Evolutionary conservation across 2,329 filamentous ascomycete genomes (phyloP), one percentile per base, ranked within the genome.

Genomic region (Rhynchosporium agropyri): DNA sequence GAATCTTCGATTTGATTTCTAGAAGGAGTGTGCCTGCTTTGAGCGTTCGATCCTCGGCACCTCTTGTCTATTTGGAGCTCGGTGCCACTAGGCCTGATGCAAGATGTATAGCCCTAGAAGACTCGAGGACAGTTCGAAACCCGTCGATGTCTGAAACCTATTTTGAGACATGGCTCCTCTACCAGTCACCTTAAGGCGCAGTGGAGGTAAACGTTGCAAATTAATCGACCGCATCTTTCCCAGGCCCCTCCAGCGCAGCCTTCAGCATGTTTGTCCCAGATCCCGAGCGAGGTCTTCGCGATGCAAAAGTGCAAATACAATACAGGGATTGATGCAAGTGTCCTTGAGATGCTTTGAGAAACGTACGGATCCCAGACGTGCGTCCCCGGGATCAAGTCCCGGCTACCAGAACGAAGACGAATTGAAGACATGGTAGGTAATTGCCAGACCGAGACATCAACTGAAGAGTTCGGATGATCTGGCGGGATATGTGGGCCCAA

Each of bases 121-220:
- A n/a, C 38, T 8, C 13, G n/a, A 28, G 31, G 3, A 40, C 20
- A 13, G 26, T 45, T 57, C 26, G 10, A 40, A 20, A 28, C 13
- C 54, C 15, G 26, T 57, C n/a, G 20, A 43, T 20, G 15, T 49
- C 46, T 54, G 55, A 56, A 65, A 64, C 62, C 62, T 65, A 65
- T 65, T 65, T 65, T 64, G 64, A 65, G 64, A 65, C 54, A 60
- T 54, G 61, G 53, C 61, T 58, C 40, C 48, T 28, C 20, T 29
- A 43, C 38, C 40, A 26, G 43, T 56, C 13, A 29, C 28, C 29
- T 57, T 40, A 40, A 10, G 40, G 54, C 40, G 54, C 54, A 57
- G 54, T 57, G 29, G 54, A 40, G 54, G 26, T 43, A 38, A 54
- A 54, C 15, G 20, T 42, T 54, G 51, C 12, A 54, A 2, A 10